A percentile compares a stretch with the other conserved stretches of the same genome.
These are phyloP conservation scores for Emmonsiellopsis sp. DNA, from an alignment of 2,329 filamentous ascomycete species.

Conservation along the genomic window DNA sequence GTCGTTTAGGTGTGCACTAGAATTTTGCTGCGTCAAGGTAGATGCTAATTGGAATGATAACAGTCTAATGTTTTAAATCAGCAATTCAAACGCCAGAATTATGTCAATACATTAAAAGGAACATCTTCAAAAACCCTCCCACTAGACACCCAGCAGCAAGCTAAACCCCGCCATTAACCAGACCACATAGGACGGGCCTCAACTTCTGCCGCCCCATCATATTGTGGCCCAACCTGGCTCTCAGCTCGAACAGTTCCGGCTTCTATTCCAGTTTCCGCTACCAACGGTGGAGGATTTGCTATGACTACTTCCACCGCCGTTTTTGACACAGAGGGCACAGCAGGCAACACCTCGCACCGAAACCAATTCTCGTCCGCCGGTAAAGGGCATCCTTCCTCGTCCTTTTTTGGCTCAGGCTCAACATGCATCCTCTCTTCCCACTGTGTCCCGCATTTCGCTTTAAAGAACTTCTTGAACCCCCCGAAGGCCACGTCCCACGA, in stretches of 20 bases:
- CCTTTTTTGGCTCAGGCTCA: slow-evolving; percentile 14
- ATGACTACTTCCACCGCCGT: too few relatives aligned
- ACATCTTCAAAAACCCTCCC: neutral
- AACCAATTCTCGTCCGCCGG: slow-evolving; percentile 26
- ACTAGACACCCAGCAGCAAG: too few relatives aligned
- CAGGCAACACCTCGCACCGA: slow-evolving; percentile 13
- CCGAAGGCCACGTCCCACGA: slow-evolving; percentile 34
- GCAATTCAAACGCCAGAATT: neutral
- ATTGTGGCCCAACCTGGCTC: too few relatives aligned
- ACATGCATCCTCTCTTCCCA: slow-evolving; percentile 44
- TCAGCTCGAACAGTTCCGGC: too few relatives aligned
- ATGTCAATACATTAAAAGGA: neutral
- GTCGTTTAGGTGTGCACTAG: neutral
- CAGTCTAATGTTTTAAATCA: too few relatives aligned
- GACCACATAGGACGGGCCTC: too few relatives aligned
- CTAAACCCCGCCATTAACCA: too few relatives aligned
- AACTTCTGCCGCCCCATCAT: too few relatives aligned
- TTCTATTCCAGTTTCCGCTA: too few relatives aligned
- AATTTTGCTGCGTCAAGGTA: neutral
- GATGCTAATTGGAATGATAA: neutral
- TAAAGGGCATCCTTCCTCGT: slow-evolving; percentile 16
- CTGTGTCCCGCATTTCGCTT: slow-evolving; percentile 45
- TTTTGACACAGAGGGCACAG: neutral
- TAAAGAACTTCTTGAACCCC: slow-evolving; percentile 51
- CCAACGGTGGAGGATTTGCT: too few relatives aligned